Evolutionary conservation across 805 yeast species (phyloP).

Genomic region (Starmerella geochares): DNA sequence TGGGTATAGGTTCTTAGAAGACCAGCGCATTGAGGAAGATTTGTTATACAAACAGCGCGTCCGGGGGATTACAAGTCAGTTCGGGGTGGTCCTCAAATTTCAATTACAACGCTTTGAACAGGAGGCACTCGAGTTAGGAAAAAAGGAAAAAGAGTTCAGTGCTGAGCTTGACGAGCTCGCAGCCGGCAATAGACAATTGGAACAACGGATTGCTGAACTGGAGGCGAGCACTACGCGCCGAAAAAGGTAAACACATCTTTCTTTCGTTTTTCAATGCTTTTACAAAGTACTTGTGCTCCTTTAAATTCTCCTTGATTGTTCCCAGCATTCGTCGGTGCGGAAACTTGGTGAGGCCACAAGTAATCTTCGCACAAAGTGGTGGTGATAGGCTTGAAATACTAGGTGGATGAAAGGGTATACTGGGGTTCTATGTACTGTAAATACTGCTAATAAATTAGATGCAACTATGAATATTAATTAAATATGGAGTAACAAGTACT

Average conservation of each 20-base stretch:
- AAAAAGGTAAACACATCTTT: background rate
- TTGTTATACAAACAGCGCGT: slow-evolving; percentile 19
- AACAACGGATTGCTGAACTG: slow-evolving; percentile 13
- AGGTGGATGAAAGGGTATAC: too few species aligned
- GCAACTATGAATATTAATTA: background rate
- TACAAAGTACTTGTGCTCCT: too few species aligned
- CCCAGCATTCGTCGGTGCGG: too few species aligned
- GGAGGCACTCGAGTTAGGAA: slow-evolving; percentile 78
- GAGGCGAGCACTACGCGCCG: slow-evolving; percentile 7
- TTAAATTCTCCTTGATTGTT: too few species aligned
- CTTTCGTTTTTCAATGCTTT: too few species aligned
- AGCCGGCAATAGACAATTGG: slow-evolving; percentile 53
- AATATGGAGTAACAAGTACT: background rate
- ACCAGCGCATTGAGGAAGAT: slow-evolving; percentile 15
- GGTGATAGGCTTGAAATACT: too few species aligned
- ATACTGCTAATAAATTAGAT: background rate
- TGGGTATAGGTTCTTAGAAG: slow-evolving; percentile 12
- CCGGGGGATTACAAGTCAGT: slow-evolving; percentile 38
- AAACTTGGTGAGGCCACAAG: too few species aligned
- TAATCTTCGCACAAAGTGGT: too few species aligned
- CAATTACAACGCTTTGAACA: slow-evolving; percentile 87
- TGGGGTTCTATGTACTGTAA: too few species aligned
- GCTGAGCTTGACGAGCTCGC: slow-evolving; percentile 26
- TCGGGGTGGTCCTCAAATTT: slow-evolving; percentile 76
- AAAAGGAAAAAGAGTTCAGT: slow-evolving; percentile 50